Conservation (phyloP, 257 asterid species). For the Nicotiana knightiana region DNA sequence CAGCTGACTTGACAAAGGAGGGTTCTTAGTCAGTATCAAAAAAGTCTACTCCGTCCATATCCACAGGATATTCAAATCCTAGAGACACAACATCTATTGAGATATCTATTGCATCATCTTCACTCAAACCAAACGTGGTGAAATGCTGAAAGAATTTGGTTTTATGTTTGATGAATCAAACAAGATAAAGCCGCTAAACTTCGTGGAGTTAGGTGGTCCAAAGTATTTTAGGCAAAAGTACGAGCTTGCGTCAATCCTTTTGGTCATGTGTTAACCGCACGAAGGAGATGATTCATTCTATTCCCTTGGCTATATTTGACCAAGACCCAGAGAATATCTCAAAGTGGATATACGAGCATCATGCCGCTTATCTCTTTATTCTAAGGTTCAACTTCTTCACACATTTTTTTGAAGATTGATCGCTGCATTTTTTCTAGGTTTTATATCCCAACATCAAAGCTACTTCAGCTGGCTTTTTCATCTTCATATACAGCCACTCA, state of each 20-base stretch:
- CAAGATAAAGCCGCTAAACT: conserved; percentile 27
- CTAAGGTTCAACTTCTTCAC: conserved; percentile 40
- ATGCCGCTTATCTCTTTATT: conserved; percentile 71
- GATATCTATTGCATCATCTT: conserved; percentile 73
- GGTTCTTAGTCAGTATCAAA: conserved; percentile 50
- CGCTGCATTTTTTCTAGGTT: conserved; percentile 11
- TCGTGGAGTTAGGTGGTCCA: background rate
- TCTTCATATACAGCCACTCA: conserved; percentile 61
- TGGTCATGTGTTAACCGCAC: background rate
- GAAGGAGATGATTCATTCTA: background rate
- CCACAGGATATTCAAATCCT: conserved; percentile 36
- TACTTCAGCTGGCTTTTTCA: conserved; percentile 79
- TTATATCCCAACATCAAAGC: conserved; percentile 36
- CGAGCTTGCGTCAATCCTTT: background rate
- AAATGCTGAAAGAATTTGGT: conserved; percentile 73
- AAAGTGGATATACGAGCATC: conserved; percentile 2
- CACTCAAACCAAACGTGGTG: conserved; percentile 78
- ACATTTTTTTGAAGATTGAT: conserved; percentile 14
- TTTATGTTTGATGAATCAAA: conserved; percentile 48
- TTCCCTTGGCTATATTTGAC: background rate
- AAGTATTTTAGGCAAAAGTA: background rate
- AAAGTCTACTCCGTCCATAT: conserved; percentile 40
- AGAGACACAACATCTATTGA: conserved; percentile 57
- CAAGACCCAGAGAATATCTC: background rate
- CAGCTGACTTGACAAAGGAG: conserved; percentile 33